phyloP scores from a whole-genome alignment of 2,329 filamentous ascomycete genomes.

The Tolypocladium inflatum region DNA sequence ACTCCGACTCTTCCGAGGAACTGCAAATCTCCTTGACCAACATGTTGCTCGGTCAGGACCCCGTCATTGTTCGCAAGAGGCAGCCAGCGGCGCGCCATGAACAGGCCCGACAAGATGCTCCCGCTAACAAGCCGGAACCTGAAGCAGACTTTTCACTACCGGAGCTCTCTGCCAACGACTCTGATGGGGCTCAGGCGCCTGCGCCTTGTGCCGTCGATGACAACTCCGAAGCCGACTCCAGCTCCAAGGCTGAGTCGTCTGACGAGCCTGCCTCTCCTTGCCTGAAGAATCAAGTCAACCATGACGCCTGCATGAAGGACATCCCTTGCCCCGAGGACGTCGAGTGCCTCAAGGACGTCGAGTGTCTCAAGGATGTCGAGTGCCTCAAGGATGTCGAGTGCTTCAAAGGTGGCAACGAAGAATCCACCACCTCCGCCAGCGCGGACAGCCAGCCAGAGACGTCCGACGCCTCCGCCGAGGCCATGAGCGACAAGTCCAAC shows the following conservation, averaged over 20 bases:
- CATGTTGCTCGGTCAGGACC: not conserved
- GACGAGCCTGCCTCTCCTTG: not conserved
- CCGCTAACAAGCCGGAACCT: not conserved
- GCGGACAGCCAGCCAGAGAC: not conserved
- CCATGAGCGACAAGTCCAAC: not conserved
- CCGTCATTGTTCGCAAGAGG: not conserved
- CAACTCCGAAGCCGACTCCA: not conserved
- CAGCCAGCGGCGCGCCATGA: not conserved
- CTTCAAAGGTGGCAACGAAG: not conserved
- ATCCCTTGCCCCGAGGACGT: not conserved
- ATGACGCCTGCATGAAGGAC: not conserved
- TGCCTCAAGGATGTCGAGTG: not conserved
- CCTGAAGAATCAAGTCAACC: not conserved
- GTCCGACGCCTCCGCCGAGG: not conserved
- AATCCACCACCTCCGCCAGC: not conserved
- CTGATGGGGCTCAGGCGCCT: not conserved
- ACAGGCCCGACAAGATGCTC: not conserved
- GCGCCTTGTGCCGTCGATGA: not conserved
- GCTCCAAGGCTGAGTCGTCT: not conserved
- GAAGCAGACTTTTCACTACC: not conserved
- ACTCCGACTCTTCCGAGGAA: not conserved
- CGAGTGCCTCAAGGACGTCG: not conserved
- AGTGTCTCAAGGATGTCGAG: constrained; percentile 1
- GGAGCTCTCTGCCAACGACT: not conserved
- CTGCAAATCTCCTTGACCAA: not conserved